These are phyloP conservation scores for Coemansia sp. DNA, from an alignment of 192 early-diverging fungal species.

Conservation along the genomic window DNA sequence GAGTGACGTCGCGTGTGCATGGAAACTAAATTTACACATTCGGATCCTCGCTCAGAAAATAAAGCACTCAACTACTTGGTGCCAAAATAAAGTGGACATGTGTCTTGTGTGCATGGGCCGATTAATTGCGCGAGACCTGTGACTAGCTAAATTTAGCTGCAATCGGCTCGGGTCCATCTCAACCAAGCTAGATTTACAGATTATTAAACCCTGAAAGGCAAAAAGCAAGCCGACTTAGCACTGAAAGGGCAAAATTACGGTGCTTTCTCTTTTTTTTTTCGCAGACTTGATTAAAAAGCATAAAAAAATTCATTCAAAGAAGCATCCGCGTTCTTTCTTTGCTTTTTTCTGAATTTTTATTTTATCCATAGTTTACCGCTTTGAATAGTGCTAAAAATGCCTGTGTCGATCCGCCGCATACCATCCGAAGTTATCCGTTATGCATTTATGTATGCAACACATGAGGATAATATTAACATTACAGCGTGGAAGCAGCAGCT, in stretches of 20 bases:
- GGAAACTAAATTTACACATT: neutral
- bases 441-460: neutral
- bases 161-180: neutral
- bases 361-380: no score
- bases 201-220: neutral
- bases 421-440: neutral
- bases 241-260: no score
- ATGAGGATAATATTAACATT: neutral
- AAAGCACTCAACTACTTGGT: neutral
- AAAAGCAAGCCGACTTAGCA: no score
- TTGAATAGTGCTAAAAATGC: neutral
- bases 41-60: neutral
- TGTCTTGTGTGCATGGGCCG: neutral
- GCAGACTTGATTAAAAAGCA: no score
- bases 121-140: neutral
- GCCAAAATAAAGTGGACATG: neutral
- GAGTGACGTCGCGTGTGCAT: neutral
- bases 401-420: neutral
- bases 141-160: neutral
- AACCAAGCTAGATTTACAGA: no score
- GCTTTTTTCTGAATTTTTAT: no score
- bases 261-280: no score
- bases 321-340: no score
- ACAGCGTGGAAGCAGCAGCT: neutral
- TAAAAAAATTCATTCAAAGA: no score